phyloP scores from a whole-genome alignment of 2,329 filamentous ascomycete species.

The Gyromitra esculenta region DNA sequence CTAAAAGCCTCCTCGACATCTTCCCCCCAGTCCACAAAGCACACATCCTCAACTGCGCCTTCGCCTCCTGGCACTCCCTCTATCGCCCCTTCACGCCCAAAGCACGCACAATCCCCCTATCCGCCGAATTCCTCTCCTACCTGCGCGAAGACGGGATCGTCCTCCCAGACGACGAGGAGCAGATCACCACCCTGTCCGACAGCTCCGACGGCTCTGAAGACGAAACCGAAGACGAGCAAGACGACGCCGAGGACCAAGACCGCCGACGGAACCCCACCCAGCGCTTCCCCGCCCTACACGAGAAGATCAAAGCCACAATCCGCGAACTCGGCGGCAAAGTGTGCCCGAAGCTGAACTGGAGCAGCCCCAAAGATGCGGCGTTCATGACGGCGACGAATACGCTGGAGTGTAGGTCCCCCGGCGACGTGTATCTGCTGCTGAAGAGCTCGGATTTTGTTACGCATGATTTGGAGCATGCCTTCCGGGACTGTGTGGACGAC shows the following conservation, averaged over 20 bases:
- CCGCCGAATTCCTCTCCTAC: conserved; percentile 80
- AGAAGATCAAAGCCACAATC: conserved; percentile 79
- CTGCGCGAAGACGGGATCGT: conserved; percentile 92
- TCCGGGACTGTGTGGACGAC: conserved; percentile 73
- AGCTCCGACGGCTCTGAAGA: conserved; percentile 67
- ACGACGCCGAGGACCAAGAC: conserved; percentile 58
- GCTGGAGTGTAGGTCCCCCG: conserved; percentile 85
- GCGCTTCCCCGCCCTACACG: conserved; percentile 77
- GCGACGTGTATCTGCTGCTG: conserved; percentile 91
- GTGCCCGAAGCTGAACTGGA: conserved; percentile 96
- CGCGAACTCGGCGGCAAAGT: conserved; percentile 83
- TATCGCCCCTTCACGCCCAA: conserved; percentile 85
- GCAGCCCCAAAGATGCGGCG: conserved; percentile 91
- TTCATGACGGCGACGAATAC: conserved; percentile 91
- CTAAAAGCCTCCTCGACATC: conserved; percentile 55
- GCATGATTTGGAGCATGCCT: conserved; percentile 92
- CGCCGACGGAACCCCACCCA: conserved; percentile 63
- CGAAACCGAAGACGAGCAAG: conserved; percentile 61
- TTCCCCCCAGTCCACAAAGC: conserved; percentile 86
- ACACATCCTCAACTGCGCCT: conserved; percentile 94
- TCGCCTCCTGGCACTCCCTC: conserved; percentile 88
- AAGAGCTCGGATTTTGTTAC: conserved; percentile 96
- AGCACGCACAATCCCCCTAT: conserved; percentile 82
- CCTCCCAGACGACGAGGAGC: conserved; percentile 75
- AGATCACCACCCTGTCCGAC: conserved; percentile 63